phyloP scores from a whole-genome alignment of 1,284 basidiomycete species.

The Cystobasidium pallidum region DNA sequence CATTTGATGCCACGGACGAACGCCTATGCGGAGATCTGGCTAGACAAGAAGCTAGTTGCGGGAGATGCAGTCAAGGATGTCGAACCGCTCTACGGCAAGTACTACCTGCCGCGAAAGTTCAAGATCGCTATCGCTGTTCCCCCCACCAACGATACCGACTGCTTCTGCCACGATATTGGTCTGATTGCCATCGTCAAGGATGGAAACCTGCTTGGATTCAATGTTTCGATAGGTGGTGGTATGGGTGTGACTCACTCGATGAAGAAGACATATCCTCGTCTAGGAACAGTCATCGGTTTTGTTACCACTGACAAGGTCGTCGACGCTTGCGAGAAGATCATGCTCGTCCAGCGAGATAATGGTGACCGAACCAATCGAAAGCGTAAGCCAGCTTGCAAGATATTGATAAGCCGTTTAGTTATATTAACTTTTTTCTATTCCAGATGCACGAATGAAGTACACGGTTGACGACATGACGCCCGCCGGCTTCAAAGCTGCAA shows the following conservation, averaged over 20 bases:
- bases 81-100: conserved; percentile 95
- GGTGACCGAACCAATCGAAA: conserved; percentile 77
- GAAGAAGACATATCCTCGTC: conserved; percentile 97
- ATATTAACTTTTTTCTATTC: background rate
- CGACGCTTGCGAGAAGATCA: conserved; percentile 85
- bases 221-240: conserved; percentile 70
- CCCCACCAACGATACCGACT: conserved; percentile 93
- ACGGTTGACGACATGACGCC: conserved; percentile 46
- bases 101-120: conserved; percentile 96
- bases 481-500: conserved; percentile 75
- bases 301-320: conserved; percentile 84
- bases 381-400: conserved; percentile 65
- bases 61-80: conserved; percentile 89
- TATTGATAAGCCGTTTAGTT: background rate
- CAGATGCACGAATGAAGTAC: conserved; percentile 67
- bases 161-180: conserved; percentile 72
- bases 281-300: conserved; percentile 88
- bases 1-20: conserved; percentile 86
- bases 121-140: conserved; percentile 97
- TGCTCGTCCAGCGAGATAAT: conserved; percentile 92
- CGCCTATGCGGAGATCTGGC: conserved; percentile 99
- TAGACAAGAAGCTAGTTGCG: conserved; percentile 91
- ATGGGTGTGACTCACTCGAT: conserved; percentile 92
- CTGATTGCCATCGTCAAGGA: conserved; percentile 80
- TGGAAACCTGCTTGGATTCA: conserved; percentile 58